Conservation (phyloP, 75 land plant genomes). For the Ceratopteris richardii region DNA sequence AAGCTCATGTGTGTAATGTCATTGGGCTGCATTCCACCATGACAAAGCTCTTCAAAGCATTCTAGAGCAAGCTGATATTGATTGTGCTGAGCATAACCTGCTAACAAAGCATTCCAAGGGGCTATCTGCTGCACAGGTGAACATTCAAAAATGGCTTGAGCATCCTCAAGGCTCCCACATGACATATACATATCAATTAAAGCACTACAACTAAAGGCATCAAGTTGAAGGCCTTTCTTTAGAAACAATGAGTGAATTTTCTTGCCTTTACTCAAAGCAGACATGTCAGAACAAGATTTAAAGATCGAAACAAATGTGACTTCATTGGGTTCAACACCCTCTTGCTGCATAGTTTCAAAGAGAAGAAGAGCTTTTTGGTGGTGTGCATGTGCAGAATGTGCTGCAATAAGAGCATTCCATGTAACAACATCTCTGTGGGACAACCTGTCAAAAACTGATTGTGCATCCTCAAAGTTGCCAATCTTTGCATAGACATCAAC, state of each 20-base stretch:
- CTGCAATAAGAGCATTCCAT: conserved; percentile 14
- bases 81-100: conserved; percentile 39
- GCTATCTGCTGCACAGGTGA: conserved; percentile 29
- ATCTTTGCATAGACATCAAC: conserved; percentile 53
- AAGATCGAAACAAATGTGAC: background rate
- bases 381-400: background rate
- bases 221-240: background rate
- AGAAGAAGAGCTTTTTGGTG: background rate
- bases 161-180: conserved; percentile 32
- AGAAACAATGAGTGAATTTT: background rate
- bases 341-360: background rate
- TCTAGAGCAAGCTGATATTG: conserved; percentile 22
- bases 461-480: conserved; percentile 27
- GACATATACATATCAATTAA: background rate
- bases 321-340: background rate
- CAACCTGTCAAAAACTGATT: conserved; percentile 17
- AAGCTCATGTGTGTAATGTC: conserved; percentile 22
- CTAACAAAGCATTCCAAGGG: conserved; percentile 56
- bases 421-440: conserved; percentile 5
- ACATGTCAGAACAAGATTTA: background rate
- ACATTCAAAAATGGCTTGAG: conserved; percentile 33
- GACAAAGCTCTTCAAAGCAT: conserved; percentile 27
- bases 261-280: background rate
- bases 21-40: conserved; percentile 33
- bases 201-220: background rate